phyloP scores from a whole-genome alignment of 2,329 filamentous ascomycete species.

The Ilyonectria mors-panacis region DNA sequence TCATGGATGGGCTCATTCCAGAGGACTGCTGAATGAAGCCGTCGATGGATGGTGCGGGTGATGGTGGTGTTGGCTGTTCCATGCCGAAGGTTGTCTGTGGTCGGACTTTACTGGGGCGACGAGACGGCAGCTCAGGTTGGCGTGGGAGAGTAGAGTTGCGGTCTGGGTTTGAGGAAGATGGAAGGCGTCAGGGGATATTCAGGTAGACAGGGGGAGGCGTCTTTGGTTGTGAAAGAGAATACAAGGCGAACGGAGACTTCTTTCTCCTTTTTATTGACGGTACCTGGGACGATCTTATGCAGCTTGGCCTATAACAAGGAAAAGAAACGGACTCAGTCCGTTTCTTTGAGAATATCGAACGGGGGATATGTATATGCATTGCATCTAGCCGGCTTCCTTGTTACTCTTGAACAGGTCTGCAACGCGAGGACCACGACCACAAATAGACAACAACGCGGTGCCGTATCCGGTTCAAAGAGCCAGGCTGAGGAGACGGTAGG shows the following conservation, averaged over 20 bases:
- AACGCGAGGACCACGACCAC: constrained; percentile 44
- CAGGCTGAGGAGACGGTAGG: constrained; percentile 7
- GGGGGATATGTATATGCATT: constrained; percentile 39
- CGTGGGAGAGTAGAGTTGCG: constrained; percentile 14
- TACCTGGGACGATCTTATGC: constrained; percentile 42
- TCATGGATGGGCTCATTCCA: constrained; percentile 32
- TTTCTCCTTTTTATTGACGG: constrained; percentile 39
- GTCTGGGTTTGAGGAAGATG: constrained; percentile 17
- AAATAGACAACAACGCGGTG: constrained; percentile 47
- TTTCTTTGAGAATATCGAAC: constrained; percentile 44
- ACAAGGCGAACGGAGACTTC: constrained; percentile 29
- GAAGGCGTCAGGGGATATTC: constrained; percentile 17
- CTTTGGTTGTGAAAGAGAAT: constrained; percentile 29
- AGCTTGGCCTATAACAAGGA: constrained; percentile 26
- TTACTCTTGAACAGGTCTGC: constrained; percentile 32
- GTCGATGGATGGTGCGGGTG: constrained; percentile 60
- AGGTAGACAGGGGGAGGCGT: constrained; percentile 11
- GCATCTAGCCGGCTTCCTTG: constrained; percentile 30
- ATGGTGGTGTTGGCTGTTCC: constrained; percentile 59
- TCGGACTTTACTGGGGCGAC: constrained; percentile 1
- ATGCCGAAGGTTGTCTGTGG: constrained; percentile 45
- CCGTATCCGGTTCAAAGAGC: constrained; percentile 34
- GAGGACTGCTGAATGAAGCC: constrained; percentile 33
- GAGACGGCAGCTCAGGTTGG: background rate
- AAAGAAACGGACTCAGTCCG: constrained; percentile 41